Evolutionary conservation across 2,329 filamentous ascomycete genomes (phyloP), one percentile per base, ranked within the genome.

Genomic region (Elsinoe batatas): DNA sequence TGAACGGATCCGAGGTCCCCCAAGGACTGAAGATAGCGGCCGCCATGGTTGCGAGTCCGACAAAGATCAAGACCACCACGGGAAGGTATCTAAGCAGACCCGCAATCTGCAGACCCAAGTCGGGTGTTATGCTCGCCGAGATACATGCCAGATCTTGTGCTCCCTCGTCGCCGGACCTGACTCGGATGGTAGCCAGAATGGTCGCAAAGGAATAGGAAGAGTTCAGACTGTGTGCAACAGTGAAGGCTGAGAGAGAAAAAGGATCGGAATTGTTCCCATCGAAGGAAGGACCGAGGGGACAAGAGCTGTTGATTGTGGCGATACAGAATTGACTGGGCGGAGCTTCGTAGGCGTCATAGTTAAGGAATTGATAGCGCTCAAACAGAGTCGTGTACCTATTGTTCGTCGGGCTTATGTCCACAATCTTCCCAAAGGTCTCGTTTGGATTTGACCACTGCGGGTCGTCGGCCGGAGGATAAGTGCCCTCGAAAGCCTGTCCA

Each of bases 21-120:
- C 93, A 98, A 0, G 93, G 93, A 65, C 91, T 96, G 67, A 83
- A 91, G 36, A 94, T 88, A 50, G 83, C 87, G 2, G 93, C 90
- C 61, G 89, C 83, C 35, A 91, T 75, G 5, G 91, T 95, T 12
- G 91, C 89, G 57, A 90, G 70, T 1, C 83, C 93, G 44, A 94
- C 88, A 38, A 91, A 76, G 2, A 91, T 73, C 32, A 98, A 76
- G 20, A 96, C 81, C 2, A 85, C 75, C 20, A 91, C 77, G 1
- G 93, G 91, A 3, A 95, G 70, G 67, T 87, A 93, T 55, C 78
- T 81, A 47, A 95, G 69, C 42, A 88, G 75, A 69, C 79, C 81
- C n/a, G 79, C 77, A 35, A 95, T 72, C n/a, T 70, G 72, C 8
- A 71, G 67, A 5, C 91, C 90, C 3, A 98, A 75, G 62, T 87